Conservation (phyloP, 257 asterid genomes). For the Ballota nigra region DNA sequence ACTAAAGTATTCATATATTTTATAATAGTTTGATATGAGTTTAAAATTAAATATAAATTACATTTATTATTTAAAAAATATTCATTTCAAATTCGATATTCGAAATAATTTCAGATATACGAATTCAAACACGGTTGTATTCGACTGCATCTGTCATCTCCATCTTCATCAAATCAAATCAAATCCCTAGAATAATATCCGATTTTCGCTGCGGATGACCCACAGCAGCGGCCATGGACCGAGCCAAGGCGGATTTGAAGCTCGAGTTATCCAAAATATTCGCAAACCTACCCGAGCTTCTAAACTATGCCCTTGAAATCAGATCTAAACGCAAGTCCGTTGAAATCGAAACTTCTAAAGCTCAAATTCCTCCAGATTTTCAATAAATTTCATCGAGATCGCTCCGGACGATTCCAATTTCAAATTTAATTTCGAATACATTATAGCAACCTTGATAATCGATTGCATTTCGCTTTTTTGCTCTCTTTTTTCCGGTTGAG, state of each 20-base stretch:
- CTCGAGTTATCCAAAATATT: constrained; percentile 19
- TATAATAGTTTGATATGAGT: no score
- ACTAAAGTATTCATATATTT: no score
- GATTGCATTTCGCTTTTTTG: not conserved
- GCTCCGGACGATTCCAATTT: not conserved
- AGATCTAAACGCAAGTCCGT: constrained; percentile 21
- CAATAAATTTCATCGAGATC: not conserved
- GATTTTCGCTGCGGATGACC: constrained; percentile 23
- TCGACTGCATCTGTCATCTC: not conserved
- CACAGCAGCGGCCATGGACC: constrained; percentile 37
- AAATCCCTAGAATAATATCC: not conserved
- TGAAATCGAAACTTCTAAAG: constrained; percentile 10
- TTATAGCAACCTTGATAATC: not conserved
- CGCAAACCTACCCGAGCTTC: constrained; percentile 28
- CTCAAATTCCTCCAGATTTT: constrained; percentile 28
- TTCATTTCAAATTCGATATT: no score
- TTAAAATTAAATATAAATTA: no score
- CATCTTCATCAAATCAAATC: constrained; percentile 4
- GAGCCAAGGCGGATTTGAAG: constrained; percentile 39
- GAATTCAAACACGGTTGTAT: no score
- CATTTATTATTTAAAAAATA: no score
- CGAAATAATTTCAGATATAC: no score
- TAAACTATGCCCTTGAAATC: constrained; percentile 16
- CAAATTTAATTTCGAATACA: not conserved
- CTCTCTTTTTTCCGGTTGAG: not conserved